Conservation (phyloP, 2,329 filamentous ascomycete genomes). For the Cercospora brassicicola region DNA sequence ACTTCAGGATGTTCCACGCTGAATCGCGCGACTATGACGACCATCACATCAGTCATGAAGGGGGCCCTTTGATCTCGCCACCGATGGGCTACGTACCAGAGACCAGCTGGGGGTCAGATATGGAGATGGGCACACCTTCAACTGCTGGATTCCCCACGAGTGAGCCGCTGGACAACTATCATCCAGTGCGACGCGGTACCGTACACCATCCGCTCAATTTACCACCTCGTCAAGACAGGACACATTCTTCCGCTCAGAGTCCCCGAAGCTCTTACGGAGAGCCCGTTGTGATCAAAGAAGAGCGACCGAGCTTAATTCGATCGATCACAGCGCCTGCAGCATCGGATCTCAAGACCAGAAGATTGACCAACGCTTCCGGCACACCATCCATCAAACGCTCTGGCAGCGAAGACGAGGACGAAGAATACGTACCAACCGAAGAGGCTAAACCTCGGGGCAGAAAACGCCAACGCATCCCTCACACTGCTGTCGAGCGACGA, state of each 20-base stretch:
- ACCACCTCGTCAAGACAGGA: conserved; percentile 19
- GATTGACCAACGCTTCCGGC: conserved; percentile 16
- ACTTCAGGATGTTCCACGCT: conserved; percentile 35
- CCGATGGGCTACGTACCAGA: conserved; percentile 31
- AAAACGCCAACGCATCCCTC: conserved; percentile 40
- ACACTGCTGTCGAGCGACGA: conserved; percentile 40
- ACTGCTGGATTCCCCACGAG: conserved; percentile 27
- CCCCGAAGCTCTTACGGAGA: conserved; percentile 30
- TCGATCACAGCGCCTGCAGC: conserved; percentile 32
- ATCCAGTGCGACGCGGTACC: conserved; percentile 24
- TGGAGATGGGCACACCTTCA: conserved; percentile 36
- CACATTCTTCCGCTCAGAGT: conserved; percentile 27
- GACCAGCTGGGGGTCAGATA: conserved; percentile 31
- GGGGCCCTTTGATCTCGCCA: conserved; percentile 30
- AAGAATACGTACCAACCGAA: conserved; percentile 31
- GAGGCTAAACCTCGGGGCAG: conserved; percentile 30
- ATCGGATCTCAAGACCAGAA: conserved; percentile 21
- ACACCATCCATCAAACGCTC: conserved; percentile 28
- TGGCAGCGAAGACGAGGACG: conserved; percentile 36
- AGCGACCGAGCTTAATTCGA: conserved; percentile 29
- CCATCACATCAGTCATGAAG: conserved; percentile 20
- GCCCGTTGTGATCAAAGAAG: conserved; percentile 17
- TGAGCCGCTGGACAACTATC: conserved; percentile 30
- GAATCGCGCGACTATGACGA: conserved; percentile 25
- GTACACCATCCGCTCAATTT: conserved; percentile 25